phyloP scores from a whole-genome alignment of 441 rosid genomes.

The Lagerstroemia fauriei region DNA sequence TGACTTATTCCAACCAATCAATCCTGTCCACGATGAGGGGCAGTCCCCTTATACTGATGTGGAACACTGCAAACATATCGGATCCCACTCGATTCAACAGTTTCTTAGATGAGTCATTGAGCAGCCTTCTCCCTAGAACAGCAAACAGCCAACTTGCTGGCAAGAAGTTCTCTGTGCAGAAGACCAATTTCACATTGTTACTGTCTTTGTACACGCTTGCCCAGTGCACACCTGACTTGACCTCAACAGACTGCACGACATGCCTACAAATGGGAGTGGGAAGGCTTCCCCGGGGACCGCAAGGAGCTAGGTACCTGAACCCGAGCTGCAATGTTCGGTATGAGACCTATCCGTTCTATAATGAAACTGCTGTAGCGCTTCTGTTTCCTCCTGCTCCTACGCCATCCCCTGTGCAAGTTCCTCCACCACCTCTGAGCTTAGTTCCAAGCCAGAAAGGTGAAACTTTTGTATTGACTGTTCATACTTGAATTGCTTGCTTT shows the following conservation, averaged over 20 bases:
- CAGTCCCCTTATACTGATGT: neutral
- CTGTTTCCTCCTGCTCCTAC: neutral
- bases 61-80: conserved; percentile 23
- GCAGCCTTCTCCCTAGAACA: neutral
- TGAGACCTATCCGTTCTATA: neutral
- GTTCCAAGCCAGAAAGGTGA: neutral
- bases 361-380: neutral
- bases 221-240: conserved; percentile 38
- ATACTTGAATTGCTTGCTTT: too few species aligned
- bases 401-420: neutral
- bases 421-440: neutral
- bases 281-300: neutral
- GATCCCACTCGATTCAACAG: conserved; percentile 22
- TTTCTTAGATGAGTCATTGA: conserved; percentile 1
- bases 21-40: conserved; percentile 14
- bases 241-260: neutral
- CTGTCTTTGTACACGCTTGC: conserved; percentile 19
- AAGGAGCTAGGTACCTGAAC: neutral
- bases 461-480: neutral
- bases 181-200: neutral
- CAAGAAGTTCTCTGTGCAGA: conserved; percentile 10
- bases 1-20: conserved; percentile 41
- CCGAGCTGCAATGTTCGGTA: neutral
- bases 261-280: neutral
- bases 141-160: neutral